A percentile compares a stretch with the other conserved stretches of the same genome.
Conservation (phyloP, 2,329 filamentous ascomycete species). For the Alternaria alternata region DNA sequence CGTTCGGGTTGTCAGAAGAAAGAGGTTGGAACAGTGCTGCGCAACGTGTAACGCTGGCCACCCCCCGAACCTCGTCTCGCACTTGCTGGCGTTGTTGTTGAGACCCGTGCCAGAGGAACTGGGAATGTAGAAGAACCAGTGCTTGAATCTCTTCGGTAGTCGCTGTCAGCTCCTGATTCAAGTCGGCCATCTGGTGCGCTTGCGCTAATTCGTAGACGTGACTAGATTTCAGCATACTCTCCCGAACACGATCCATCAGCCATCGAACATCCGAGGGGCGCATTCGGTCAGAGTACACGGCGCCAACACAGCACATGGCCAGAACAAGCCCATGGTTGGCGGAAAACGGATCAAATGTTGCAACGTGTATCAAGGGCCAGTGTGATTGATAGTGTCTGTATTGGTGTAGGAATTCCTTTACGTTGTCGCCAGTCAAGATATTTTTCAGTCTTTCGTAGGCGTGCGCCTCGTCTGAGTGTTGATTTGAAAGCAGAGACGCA, state of each 20-base stretch:
- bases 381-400: slow-evolving; percentile 78
- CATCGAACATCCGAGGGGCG: slow-evolving; percentile 68
- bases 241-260: slow-evolving; percentile 70
- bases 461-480: slow-evolving; percentile 52
- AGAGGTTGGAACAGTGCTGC: slow-evolving; percentile 65
- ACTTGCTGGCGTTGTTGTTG: slow-evolving; percentile 69
- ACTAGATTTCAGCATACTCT: slow-evolving; percentile 66
- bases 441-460: slow-evolving; percentile 61
- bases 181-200: slow-evolving; percentile 50
- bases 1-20: slow-evolving; percentile 56
- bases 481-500: slow-evolving; percentile 28
- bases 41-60: slow-evolving; percentile 66
- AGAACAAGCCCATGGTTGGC: slow-evolving; percentile 73
- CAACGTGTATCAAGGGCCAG: slow-evolving; percentile 75
- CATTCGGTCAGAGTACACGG: slow-evolving; percentile 74
- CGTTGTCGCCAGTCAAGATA: slow-evolving; percentile 72
- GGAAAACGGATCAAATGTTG: slow-evolving; percentile 72
- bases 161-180: slow-evolving; percentile 48
- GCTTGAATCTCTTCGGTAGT: slow-evolving; percentile 73
- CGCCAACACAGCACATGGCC: slow-evolving; percentile 75
- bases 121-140: slow-evolving; percentile 66
- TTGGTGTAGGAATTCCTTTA: slow-evolving; percentile 74
- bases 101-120: slow-evolving; percentile 76
- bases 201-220: slow-evolving; percentile 57
- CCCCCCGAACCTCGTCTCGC: slow-evolving; percentile 65